Conservation (phyloP, 768 basidiomycete species). For the Clavaria fumosa region DNA sequence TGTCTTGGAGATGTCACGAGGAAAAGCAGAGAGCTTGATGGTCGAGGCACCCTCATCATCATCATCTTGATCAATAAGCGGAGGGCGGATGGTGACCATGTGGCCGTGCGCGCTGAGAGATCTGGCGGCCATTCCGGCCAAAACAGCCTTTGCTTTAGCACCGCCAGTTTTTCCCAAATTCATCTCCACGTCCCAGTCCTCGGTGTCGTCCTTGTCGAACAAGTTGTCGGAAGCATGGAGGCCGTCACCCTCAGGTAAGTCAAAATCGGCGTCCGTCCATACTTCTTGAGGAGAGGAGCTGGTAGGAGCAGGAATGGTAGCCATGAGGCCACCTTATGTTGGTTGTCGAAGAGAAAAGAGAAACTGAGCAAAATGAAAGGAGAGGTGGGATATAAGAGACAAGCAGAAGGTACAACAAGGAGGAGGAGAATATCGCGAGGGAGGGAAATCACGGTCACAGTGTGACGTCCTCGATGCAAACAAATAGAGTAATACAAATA, state of each 20-base stretch:
- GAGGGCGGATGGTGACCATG: constrained; percentile 52
- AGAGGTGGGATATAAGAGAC: no score
- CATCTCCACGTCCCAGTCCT: constrained; percentile 77
- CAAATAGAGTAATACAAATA: no score
- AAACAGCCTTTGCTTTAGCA: constrained; percentile 28
- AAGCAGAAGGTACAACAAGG: no score
- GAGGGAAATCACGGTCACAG: no score
- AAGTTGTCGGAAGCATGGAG: constrained; percentile 52
- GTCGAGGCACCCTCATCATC: constrained; percentile 75
- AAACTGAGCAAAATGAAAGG: no score
- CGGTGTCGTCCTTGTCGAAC: constrained; percentile 42
- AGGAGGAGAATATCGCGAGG: no score
- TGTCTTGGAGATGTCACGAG: constrained; percentile 23
- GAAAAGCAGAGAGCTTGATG: constrained; percentile 53
- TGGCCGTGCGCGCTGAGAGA: constrained; percentile 16
- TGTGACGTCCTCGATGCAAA: no score
- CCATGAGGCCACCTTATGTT: no score
- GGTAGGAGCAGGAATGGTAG: constrained; percentile 42
- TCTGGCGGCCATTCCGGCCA: constrained; percentile 25
- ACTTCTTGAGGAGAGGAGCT: constrained; percentile 47
- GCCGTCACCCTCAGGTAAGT: constrained; percentile 59
- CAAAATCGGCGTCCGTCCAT: constrained; percentile 82
- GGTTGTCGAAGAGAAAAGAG: no score
- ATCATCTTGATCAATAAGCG: constrained; percentile 29
- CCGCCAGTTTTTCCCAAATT: constrained; percentile 43